phyloP scores from a whole-genome alignment of 768 basidiomycete genomes.

The Lenzites betulinus region DNA sequence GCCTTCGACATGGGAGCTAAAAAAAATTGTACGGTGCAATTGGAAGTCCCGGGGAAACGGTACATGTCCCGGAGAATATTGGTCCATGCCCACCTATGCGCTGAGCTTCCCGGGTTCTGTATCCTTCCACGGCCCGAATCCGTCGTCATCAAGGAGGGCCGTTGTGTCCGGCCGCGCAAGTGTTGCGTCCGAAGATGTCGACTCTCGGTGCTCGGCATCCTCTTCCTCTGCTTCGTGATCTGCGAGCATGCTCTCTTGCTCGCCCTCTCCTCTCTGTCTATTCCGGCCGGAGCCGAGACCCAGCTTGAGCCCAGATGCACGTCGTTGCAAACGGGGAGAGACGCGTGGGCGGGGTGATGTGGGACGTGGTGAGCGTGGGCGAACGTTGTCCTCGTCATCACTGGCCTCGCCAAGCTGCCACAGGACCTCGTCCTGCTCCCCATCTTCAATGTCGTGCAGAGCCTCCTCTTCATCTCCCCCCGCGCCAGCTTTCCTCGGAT shows the following conservation, averaged over 20 bases:
- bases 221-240: slow-evolving; percentile 33
- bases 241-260: slow-evolving; percentile 27
- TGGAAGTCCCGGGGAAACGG: slow-evolving; percentile 1
- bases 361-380: slow-evolving; percentile 32
- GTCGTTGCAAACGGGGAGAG: slow-evolving; percentile 11
- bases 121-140: slow-evolving; percentile 29
- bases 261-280: slow-evolving; percentile 22
- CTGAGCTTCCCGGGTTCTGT: not conserved
- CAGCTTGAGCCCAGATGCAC: slow-evolving; percentile 7
- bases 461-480: slow-evolving; percentile 42
- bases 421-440: slow-evolving; percentile 45
- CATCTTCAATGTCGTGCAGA: slow-evolving; percentile 32
- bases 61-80: not conserved
- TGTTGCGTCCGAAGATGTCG: slow-evolving; percentile 42
- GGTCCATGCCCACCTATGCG: slow-evolving; percentile 1
- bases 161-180: slow-evolving; percentile 27
- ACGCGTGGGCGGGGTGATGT: slow-evolving; percentile 23
- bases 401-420: slow-evolving; percentile 79
- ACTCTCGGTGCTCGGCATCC: slow-evolving; percentile 33
- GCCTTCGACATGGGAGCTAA: not conserved
- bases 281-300: slow-evolving; percentile 6
- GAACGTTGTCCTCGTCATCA: slow-evolving; percentile 62
- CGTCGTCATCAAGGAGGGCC: slow-evolving; percentile 23
- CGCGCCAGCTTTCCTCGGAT: slow-evolving; percentile 29
- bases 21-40: not conserved